Conservation (phyloP, 768 basidiomycete species). For the Aureoboletus auriporus region DNA sequence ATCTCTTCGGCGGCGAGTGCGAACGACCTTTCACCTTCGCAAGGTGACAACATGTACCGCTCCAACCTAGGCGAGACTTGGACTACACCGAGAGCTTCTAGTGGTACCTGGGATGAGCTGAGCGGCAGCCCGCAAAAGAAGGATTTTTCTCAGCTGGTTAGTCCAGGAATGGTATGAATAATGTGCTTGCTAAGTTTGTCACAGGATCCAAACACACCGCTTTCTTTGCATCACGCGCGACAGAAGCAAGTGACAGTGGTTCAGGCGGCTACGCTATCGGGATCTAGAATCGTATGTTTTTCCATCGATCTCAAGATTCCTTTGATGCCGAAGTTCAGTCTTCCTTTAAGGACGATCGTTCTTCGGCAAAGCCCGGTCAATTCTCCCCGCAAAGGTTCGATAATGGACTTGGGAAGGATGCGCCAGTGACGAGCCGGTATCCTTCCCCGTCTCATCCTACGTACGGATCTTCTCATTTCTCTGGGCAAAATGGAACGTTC, state of each 20-base stretch:
- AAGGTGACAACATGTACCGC: constrained; percentile 45
- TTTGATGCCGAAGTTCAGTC: constrained; percentile 14
- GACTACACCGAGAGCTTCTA: constrained; percentile 46
- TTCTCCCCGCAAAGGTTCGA: constrained; percentile 57
- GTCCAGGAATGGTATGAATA: constrained; percentile 16
- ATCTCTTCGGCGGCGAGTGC: constrained; percentile 55
- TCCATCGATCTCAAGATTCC: constrained; percentile 3
- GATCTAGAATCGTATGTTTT: constrained; percentile 37
- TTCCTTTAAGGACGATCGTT: constrained; percentile 43
- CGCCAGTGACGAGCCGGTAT: constrained; percentile 37
- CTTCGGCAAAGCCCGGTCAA: constrained; percentile 43
- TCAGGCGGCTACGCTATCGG: constrained; percentile 36
- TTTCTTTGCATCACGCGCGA: constrained; percentile 43
- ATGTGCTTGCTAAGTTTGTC: constrained; percentile 11
- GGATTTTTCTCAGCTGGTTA: constrained; percentile 47
- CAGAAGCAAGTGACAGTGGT: constrained; percentile 42
- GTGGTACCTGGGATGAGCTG: constrained; percentile 60
- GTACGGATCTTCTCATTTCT: constrained; percentile 31
- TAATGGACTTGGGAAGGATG: constrained; percentile 39
- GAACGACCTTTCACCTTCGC: constrained; percentile 44
- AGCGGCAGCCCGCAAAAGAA: constrained; percentile 46
- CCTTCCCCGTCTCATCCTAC: constrained; percentile 43
- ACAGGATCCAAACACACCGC: constrained; percentile 41
- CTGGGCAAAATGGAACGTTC: constrained; percentile 29
- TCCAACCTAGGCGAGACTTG: constrained; percentile 48